These are phyloP conservation scores for Apiospora aurea DNA, from an alignment of 2,329 filamentous ascomycete species.

Conservation along the genomic window DNA sequence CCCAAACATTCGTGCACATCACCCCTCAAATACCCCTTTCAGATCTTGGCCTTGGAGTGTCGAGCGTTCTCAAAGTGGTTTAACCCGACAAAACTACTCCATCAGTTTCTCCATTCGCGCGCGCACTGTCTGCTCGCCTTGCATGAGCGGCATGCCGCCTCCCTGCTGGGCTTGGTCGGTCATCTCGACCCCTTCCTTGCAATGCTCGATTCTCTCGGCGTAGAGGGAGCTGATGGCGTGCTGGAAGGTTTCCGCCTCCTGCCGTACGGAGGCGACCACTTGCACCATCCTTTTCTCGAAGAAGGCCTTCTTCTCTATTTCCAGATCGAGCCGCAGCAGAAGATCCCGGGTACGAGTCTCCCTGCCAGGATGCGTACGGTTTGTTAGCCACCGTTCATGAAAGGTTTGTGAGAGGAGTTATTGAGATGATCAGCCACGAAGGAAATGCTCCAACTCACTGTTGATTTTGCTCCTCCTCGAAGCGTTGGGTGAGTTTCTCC, in stretches of 20 bases:
- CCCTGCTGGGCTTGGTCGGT: not conserved
- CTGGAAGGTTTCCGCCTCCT: not conserved
- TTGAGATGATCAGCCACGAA: not conserved
- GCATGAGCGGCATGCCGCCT: not conserved
- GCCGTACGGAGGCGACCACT: not conserved
- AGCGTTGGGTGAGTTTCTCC: conserved; percentile 18
- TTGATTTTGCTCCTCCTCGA: conserved; percentile 13
- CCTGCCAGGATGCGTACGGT: not conserved
- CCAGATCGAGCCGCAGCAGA: conserved; percentile 22
- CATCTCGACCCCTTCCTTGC: not conserved
- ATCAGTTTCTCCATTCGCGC: not conserved
- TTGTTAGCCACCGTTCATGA: not conserved
- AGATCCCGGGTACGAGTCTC: not conserved
- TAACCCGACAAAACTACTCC: not conserved
- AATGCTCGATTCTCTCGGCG: not conserved
- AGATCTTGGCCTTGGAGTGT: not conserved
- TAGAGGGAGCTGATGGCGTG: not conserved
- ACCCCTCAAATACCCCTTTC: not conserved
- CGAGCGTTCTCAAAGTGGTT: not conserved
- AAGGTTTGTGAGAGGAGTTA: not conserved
- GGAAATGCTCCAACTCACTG: not conserved
- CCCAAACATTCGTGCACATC: not conserved
- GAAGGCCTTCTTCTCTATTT: conserved; percentile 27
- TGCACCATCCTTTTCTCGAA: conserved; percentile 18
- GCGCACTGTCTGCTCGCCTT: not conserved